Evolutionary conservation across 441 rosid genomes (phyloP).

Genomic region (Corymbia calophylla): DNA sequence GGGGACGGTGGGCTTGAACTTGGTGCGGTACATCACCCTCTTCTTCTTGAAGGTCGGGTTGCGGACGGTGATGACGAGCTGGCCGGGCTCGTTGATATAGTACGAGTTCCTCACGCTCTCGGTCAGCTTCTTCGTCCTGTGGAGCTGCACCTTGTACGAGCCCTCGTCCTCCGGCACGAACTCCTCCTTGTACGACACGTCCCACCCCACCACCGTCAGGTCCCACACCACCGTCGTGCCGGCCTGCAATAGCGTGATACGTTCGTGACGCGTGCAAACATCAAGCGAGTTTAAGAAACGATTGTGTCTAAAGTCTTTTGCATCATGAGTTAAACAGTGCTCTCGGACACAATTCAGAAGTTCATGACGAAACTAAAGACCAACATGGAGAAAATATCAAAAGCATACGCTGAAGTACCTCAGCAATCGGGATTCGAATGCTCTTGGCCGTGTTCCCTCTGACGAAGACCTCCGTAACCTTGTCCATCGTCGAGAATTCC

Average conservation of each 20-base stretch:
- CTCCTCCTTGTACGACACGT: conserved; percentile 38
- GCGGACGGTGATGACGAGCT: conserved; percentile 36
- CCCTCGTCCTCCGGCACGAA: conserved; percentile 63
- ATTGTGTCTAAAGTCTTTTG: not conserved
- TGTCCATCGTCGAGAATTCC: conserved; percentile 32
- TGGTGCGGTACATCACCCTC: conserved; percentile 35
- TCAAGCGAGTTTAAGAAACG: not conserved
- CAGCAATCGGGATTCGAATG: conserved; percentile 27
- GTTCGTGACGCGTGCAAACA: not conserved
- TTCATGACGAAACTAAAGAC: not conserved
- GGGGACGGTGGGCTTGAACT: conserved; percentile 34
- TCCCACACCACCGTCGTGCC: conserved; percentile 50
- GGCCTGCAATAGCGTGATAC: conserved; percentile 5
- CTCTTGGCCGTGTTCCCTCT: conserved; percentile 10
- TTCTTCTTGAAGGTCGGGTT: conserved; percentile 29
- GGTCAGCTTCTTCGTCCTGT: conserved; percentile 18
- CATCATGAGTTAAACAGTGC: not conserved
- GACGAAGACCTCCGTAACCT: conserved; percentile 21
- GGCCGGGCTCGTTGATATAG: conserved; percentile 48
- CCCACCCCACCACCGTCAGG: conserved; percentile 46
- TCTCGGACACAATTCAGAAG: too few relatives aligned
- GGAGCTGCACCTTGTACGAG: conserved; percentile 34
- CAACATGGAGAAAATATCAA: not conserved
- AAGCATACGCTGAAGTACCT: conserved; percentile 17
- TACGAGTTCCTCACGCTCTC: conserved; percentile 38